Evolutionary conservation across 306 rosid species (phyloP), one percentile per base, ranked within the genome.

Genomic region (Boehmeria nivea): DNA sequence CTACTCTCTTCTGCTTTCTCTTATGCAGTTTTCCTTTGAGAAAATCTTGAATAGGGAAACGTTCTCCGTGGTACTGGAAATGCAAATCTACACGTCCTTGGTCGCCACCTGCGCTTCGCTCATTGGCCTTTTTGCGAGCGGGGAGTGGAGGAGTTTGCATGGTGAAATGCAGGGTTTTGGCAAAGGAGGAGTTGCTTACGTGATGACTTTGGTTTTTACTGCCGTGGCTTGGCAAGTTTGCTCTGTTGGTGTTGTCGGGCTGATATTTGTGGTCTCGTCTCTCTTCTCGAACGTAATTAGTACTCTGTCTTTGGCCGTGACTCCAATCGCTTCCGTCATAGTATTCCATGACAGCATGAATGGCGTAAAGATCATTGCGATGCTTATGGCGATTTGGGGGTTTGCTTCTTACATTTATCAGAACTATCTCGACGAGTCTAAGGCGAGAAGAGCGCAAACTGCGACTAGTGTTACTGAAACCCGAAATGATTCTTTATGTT

Each of bases 351-450:
- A 90, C 71, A 71, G 66, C 52, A 84, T 90, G 94, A 87, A 82
- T 57, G 95, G 94, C 2, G 86, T 82, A 8, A 90, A 90, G 83
- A 52, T 84, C 77, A 76, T 87, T 55, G 77, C 97, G 10, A 68
- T 89, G 97, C 94, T 89, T 57, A 51, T 89, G 68, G 84, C 97
- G n/a, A 2, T 89, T 12, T 89, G 94, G 94, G 95, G 97, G 38
- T 83, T 84, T 58, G 61, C 77, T 23, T 65, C 95, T 3, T 89
- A 89, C 36, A 66, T 81, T 67, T 86, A 83, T 66, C 97, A 86
- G 78, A 89, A 86, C 54, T 89, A 86, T 68, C 66, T 81, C 45
- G 97, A 89, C 70, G 87, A 83, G 43, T 57, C 72, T 23, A 71
- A 54, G 74, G 71, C 77, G 36, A 78, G 82, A 61, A 72, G 59